phyloP scores from a whole-genome alignment of 768 basidiomycete genomes.

The Gelatoporia subvermispora region DNA sequence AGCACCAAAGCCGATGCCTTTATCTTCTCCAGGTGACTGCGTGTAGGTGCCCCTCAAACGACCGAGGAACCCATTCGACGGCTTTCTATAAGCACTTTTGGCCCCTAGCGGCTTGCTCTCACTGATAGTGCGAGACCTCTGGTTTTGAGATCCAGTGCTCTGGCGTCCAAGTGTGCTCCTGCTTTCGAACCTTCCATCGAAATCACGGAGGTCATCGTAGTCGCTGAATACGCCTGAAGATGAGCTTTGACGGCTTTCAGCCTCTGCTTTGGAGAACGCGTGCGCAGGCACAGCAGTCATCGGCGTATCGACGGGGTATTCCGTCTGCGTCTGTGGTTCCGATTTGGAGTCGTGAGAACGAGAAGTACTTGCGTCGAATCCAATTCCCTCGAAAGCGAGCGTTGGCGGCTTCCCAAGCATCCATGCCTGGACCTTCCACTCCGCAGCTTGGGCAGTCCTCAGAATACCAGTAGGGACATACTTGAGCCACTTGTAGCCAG shows the following conservation, averaged over 20 bases:
- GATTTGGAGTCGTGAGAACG: constrained; percentile 1
- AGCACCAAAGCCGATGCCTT: constrained; percentile 26
- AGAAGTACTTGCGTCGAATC: constrained; percentile 52
- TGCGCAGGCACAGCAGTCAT: constrained; percentile 10
- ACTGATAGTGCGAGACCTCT: constrained; percentile 24
- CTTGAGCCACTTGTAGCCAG: constrained; percentile 93
- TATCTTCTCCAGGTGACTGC: constrained; percentile 38
- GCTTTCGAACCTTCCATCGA: constrained; percentile 83
- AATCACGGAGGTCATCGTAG: constrained; percentile 84
- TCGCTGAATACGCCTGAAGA: constrained; percentile 74
- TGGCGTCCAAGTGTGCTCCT: constrained; percentile 60
- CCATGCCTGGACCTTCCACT: constrained; percentile 97
- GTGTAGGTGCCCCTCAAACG: constrained; percentile 49
- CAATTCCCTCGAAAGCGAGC: constrained; percentile 80
- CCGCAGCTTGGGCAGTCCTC: constrained; percentile 93
- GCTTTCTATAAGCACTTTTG: constrained; percentile 44
- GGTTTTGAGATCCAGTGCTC: constrained; percentile 24
- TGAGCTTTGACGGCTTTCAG: constrained; percentile 60
- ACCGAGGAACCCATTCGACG: constrained; percentile 64
- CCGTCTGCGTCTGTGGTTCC: neutral
- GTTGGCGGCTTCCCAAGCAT: constrained; percentile 94
- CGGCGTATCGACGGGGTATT: neutral
- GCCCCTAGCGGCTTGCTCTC: constrained; percentile 22
- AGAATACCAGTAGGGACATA: constrained; percentile 91
- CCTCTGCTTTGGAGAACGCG: constrained; percentile 29